A percentile compares a stretch with the other conserved stretches of the same genome.
phyloP scores from a whole-genome alignment of 2,329 filamentous ascomycete genomes.

The Aurifilum marmelostoma region DNA sequence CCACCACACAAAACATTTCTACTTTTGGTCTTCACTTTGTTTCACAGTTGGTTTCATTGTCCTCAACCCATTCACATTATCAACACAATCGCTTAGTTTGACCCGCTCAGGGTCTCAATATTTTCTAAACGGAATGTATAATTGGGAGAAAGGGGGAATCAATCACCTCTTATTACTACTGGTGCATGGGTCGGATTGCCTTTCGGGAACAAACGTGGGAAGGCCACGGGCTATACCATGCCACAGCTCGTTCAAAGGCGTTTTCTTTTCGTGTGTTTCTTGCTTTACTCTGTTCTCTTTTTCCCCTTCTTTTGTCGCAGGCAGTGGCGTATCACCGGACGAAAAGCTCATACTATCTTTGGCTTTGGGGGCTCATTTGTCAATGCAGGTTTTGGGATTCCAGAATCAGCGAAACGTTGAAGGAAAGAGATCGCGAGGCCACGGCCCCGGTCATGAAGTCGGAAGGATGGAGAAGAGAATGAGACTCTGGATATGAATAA shows the following conservation, averaged over 20 bases:
- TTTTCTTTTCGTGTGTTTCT: neutral
- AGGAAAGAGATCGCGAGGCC: slow-evolving; percentile 8
- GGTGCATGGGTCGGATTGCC: slow-evolving; percentile 18
- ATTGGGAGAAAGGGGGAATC: slow-evolving; percentile 32
- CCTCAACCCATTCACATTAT: slow-evolving; percentile 9
- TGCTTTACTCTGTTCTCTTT: neutral
- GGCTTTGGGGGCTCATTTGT: slow-evolving; percentile 2
- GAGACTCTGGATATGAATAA: slow-evolving; percentile 25
- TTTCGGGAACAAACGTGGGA: slow-evolving; percentile 13
- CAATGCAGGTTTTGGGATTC: slow-evolving; percentile 21
- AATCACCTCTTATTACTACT: slow-evolving; percentile 20
- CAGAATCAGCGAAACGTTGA: slow-evolving; percentile 3
- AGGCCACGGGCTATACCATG: slow-evolving; percentile 17
- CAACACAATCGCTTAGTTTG: slow-evolving; percentile 27
- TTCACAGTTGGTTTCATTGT: slow-evolving; percentile 3
- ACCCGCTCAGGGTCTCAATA: slow-evolving; percentile 23
- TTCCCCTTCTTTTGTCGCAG: neutral
- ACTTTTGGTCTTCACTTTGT: slow-evolving; percentile 27
- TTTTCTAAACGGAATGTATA: slow-evolving; percentile 42
- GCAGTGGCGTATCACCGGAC: slow-evolving; percentile 17
- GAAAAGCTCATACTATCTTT: slow-evolving; percentile 11
- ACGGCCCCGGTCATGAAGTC: slow-evolving; percentile 6
- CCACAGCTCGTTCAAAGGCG: slow-evolving; percentile 15
- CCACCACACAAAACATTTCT: slow-evolving; percentile 3
- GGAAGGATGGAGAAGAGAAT: slow-evolving; percentile 8